Conservation (phyloP, 169 alveolate genomes). For the Sarcocystis neurona region DNA sequence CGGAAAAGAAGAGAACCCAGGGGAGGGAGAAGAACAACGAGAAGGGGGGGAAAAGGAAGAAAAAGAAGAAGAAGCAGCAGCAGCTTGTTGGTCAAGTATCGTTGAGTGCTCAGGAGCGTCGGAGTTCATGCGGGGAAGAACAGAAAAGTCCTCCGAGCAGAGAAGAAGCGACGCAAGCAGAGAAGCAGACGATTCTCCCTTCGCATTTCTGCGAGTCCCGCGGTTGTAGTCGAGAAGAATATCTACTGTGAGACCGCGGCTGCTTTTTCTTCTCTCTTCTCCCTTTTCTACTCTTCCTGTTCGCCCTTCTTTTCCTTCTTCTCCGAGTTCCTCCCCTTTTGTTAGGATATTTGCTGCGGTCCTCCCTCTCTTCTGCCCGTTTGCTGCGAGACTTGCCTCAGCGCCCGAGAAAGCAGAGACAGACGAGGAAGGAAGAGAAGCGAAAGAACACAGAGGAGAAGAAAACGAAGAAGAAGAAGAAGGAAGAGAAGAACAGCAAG, state of each 20-base stretch:
- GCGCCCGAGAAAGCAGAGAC: too few relatives aligned
- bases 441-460: too few relatives aligned
- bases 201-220: conserved; percentile 6
- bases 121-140: neutral
- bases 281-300: neutral
- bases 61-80: neutral
- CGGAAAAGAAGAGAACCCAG: neutral
- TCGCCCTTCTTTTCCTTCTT: neutral
- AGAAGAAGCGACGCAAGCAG: neutral
- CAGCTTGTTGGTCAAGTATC: neutral
- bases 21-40: neutral
- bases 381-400: too few relatives aligned
- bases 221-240: neutral
- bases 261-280: neutral
- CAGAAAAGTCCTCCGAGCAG: neutral
- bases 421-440: too few relatives aligned
- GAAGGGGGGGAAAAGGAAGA: neutral
- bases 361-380: too few relatives aligned
- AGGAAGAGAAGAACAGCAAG: too few relatives aligned
- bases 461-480: too few relatives aligned
- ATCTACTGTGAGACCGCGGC: neutral
- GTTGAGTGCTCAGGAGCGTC: neutral
- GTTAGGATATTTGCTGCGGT: too few relatives aligned
- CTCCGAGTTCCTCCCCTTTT: neutral
- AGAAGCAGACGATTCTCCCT: neutral